Conservation (phyloP, 2,329 filamentous ascomycete genomes). For the Epicoccum sorghinum region DNA sequence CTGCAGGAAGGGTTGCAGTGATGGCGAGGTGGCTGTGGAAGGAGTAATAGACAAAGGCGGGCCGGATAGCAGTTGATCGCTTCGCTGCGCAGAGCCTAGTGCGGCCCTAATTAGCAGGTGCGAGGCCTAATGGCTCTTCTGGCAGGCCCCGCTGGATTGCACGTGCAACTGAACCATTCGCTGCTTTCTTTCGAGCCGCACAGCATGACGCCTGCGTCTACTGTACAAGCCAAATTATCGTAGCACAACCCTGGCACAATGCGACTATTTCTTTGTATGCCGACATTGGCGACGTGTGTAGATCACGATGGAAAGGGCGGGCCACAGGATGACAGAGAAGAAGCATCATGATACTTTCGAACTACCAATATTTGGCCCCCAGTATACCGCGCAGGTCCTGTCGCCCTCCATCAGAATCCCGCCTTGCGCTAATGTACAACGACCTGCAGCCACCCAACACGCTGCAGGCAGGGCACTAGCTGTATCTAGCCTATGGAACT, state of each 20-base stretch:
- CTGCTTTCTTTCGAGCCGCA: slow-evolving; percentile 6
- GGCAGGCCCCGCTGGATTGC: slow-evolving; percentile 3
- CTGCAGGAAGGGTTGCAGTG: slow-evolving; percentile 15
- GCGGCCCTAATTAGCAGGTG: slow-evolving; percentile 11
- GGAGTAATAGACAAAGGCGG: slow-evolving; percentile 17
- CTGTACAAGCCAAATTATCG: background rate
- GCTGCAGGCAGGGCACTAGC: slow-evolving; percentile 29
- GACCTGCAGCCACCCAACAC: slow-evolving; percentile 28
- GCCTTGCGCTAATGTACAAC: slow-evolving; percentile 18
- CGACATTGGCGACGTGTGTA: background rate
- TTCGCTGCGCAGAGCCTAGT: background rate
- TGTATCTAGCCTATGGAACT: slow-evolving; percentile 24
- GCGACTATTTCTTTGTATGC: background rate
- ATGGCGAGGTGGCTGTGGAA: slow-evolving; percentile 15
- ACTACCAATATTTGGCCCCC: slow-evolving; percentile 22
- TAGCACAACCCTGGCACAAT: background rate
- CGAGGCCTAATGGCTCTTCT: background rate
- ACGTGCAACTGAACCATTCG: background rate
- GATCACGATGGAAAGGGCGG: slow-evolving; percentile 3
- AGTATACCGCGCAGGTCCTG: slow-evolving; percentile 21
- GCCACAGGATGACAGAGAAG: background rate
- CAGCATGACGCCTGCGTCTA: background rate
- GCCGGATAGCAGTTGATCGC: slow-evolving; percentile 2
- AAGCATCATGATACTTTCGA: background rate
- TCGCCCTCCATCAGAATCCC: slow-evolving; percentile 21